phyloP scores from a whole-genome alignment of 257 asterid genomes.

The Nicotiana tabacum region DNA sequence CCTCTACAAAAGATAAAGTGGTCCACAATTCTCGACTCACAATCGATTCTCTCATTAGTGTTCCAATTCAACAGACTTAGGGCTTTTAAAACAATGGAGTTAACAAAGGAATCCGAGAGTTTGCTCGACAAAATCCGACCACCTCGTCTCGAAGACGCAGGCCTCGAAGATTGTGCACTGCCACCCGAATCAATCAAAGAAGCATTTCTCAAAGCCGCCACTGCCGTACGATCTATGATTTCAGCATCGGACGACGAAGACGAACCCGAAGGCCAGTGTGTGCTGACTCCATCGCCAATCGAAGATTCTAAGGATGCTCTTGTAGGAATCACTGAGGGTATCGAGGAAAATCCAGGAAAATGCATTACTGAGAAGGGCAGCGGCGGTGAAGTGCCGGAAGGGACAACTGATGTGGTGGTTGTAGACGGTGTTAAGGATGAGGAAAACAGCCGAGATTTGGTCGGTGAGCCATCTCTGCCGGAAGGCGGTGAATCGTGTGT shows the following conservation, averaged over 20 bases:
- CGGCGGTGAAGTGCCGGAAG: slow-evolving; percentile 37
- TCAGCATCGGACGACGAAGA: slow-evolving; percentile 40
- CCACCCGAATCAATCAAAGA: slow-evolving; percentile 73
- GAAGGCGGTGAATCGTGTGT: slow-evolving; percentile 47
- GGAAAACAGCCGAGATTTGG: slow-evolving; percentile 31
- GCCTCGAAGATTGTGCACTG: slow-evolving; percentile 88
- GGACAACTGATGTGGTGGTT: slow-evolving; percentile 37
- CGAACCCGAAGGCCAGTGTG: slow-evolving; percentile 40
- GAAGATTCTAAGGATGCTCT: slow-evolving; percentile 49
- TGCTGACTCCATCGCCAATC: slow-evolving; percentile 45
- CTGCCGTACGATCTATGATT: slow-evolving; percentile 54
- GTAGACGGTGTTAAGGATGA: slow-evolving; percentile 28
- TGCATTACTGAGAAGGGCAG: slow-evolving; percentile 49
- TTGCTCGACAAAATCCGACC: slow-evolving; percentile 50
- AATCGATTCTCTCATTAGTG: background rate
- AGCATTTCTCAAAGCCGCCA: slow-evolving; percentile 81
- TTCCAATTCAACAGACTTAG: background rate
- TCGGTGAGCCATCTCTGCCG: slow-evolving; percentile 27
- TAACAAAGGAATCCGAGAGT: slow-evolving; percentile 33
- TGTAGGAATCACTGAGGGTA: slow-evolving; percentile 42
- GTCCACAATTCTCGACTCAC: background rate
- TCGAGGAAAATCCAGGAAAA: slow-evolving; percentile 31
- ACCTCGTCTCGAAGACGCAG: slow-evolving; percentile 87
- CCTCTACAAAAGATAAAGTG: background rate
- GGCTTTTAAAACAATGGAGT: slow-evolving; percentile 39